Evolutionary conservation across 306 rosid species (phyloP), one percentile per base, ranked within the genome.

Genomic region (Cicer cuneatum): DNA sequence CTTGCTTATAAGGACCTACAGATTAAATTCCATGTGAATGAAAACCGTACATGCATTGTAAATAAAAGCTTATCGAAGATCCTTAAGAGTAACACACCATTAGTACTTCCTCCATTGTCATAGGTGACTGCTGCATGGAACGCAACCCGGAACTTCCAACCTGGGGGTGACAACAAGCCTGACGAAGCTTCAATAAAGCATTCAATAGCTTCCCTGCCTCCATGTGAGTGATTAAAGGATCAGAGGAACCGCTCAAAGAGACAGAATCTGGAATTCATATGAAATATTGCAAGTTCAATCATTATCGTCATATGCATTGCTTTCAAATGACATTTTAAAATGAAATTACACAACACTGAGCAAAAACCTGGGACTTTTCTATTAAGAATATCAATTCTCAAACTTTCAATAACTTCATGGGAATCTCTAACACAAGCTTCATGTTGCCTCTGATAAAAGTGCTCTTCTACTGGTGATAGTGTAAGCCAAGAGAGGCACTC

Each of bases 111-210:
- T 87, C 98, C 97, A 94, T 94, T 48, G 97, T 90, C 98, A 94
- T 94, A 13, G 98, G 98, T 51, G 93, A 80, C 77, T 90, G 96
- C 74, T 94, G 98, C 79, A 94, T 78, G 78, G 98, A 87, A 24
- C 96, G 98, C 85, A 94, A 81, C 64, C 98, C 97, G 40, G 96
- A 91, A 79, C 96, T 90, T 85, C 98, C 97, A 52, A 94, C 96
- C 85, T 91, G 98, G 73, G 98, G 98, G 69, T 94, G 98, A 82
- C 98, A 94, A 82, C 98, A 90, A 64, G 98, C 98, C 83, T 91
- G 98, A 43, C 96, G 97, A 79, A 94, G 97, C 83, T 94, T 94
- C 83, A 94, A 77, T 73, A 94, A 95, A 66, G 96, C 88, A 84
- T 84, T 88, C 67, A 92, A 84, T 76, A 94, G 87, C 84, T 94